phyloP scores from a whole-genome alignment of 257 asterid genomes.

The Solanum commersonii region DNA sequence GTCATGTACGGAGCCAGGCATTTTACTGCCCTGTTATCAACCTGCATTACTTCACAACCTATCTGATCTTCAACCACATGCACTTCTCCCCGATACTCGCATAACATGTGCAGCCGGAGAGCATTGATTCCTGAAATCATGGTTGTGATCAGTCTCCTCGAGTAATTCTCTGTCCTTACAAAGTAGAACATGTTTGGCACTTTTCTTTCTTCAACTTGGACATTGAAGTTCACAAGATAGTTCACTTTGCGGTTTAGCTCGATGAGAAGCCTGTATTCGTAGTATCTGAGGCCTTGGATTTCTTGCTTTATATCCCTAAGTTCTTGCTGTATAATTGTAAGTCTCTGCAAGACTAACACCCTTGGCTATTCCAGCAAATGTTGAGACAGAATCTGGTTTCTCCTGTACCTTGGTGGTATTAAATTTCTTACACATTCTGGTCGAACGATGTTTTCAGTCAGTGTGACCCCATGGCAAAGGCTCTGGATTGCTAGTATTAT shows the following conservation, averaged over 20 bases:
- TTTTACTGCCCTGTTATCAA: constrained; percentile 59
- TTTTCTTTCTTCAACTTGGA: constrained; percentile 67
- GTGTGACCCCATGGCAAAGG: constrained; percentile 47
- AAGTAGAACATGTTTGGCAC: constrained; percentile 76
- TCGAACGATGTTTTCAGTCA: constrained; percentile 56
- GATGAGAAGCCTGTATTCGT: constrained; percentile 62
- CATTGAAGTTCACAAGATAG: constrained; percentile 63
- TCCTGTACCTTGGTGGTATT: constrained; percentile 58
- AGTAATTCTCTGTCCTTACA: constrained; percentile 60
- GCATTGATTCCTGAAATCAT: constrained; percentile 71
- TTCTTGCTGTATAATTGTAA: constrained; percentile 82
- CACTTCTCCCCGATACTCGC: constrained; percentile 69
- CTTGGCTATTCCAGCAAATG: constrained; percentile 71
- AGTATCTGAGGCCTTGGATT: constrained; percentile 76
- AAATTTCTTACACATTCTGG: constrained; percentile 62
- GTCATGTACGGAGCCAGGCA: constrained; percentile 64
- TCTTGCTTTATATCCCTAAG: constrained; percentile 78
- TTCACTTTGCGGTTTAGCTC: constrained; percentile 65
- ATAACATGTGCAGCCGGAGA: constrained; percentile 65
- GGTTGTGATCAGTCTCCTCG: constrained; percentile 67
- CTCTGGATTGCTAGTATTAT: constrained; percentile 58
- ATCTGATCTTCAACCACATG: constrained; percentile 80
- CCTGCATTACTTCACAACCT: constrained; percentile 78
- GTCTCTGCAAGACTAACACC: constrained; percentile 70
- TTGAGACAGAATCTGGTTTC: constrained; percentile 28